Evolutionary conservation across 148 eudicot genomes (phyloP).

Genomic region (Heliamphora exappendiculata): DNA sequence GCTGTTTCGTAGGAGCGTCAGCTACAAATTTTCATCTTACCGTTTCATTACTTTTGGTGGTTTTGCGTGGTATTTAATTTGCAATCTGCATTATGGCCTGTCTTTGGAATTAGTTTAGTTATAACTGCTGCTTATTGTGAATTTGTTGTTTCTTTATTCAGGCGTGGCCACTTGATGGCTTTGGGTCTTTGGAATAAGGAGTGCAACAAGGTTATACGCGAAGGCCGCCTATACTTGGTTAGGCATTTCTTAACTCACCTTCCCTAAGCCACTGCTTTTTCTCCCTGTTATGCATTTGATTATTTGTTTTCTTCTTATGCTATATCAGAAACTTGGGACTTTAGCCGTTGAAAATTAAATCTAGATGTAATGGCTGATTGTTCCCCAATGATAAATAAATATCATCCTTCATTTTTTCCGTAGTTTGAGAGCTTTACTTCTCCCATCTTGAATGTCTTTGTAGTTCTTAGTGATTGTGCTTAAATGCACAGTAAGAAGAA

Average conservation of each 20-base stretch:
- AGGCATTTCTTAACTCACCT: not conserved
- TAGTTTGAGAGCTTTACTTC: not conserved
- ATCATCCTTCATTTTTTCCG: not conserved
- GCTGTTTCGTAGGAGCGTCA: not conserved
- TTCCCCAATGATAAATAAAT: not conserved
- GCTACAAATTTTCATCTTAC: not conserved
- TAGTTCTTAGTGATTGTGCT: not conserved
- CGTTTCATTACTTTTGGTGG: not conserved
- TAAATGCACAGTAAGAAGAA: not conserved
- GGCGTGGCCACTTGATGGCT: conserved; percentile 36
- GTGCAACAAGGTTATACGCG: not conserved
- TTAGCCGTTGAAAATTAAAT: not conserved
- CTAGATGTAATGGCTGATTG: not conserved
- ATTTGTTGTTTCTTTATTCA: conserved; percentile 5
- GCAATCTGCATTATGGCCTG: not conserved
- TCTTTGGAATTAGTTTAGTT: not conserved
- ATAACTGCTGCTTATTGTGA: not conserved
- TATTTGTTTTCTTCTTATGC: not conserved
- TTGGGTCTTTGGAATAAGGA: conserved; percentile 24
- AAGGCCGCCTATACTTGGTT: not conserved
- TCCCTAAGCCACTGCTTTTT: not conserved
- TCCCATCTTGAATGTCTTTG: not conserved
- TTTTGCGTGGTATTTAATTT: not conserved
- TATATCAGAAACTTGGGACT: not conserved
- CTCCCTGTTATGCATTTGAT: not conserved